Evolutionary conservation across 441 rosid genomes (phyloP), one percentile per base, ranked within the genome.

Genomic region (Lepidium campestre): DNA sequence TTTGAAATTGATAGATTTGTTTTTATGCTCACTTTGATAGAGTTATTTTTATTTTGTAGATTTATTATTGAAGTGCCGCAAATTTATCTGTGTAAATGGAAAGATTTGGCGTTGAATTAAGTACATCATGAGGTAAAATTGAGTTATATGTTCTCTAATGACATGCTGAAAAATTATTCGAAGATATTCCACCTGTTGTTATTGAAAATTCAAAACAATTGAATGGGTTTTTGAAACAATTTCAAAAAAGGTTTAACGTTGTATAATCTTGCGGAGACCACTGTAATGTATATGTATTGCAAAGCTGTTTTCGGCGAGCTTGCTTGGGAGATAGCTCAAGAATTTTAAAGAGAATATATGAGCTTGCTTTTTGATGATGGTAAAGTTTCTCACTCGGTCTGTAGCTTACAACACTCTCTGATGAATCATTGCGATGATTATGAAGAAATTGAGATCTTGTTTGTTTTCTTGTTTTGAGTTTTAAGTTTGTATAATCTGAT

Each of bases 291-390:
- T 56, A 86, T 87, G 83, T 76, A 83, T 57, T 85, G 93, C 57
- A 88, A 85, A 76, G 93, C 95, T 48, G 47, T 70, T 9, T 80
- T 80, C 10, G 93, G 95, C 2, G 91, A 93, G 78, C 82, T 87
- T 34, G 94, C 82, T 12, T 71, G 65, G 73, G 89, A 85, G 82
- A 90, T 93, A 18, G 95, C 90, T 6, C 82, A 83, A 67, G 93
- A 93, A 68, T 87, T 88, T 70, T 88, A 89, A 0, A 70, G 81
- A 34, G 89, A 84, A 45, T 86, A 86, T 50, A 81, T 86, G 1
- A 82, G 93, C 25, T 78, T 93, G 78, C 98, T 96, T 46, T 86
- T 87, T 65, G 91, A 86, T 52, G 85, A 82, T 39, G 82, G 76
- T 17, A 89, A 93, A 78, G 87, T 73, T 23, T 91, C 94, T 71